phyloP scores from a whole-genome alignment of 108 stramenopile genomes.

The Epithemia pelagica region DNA sequence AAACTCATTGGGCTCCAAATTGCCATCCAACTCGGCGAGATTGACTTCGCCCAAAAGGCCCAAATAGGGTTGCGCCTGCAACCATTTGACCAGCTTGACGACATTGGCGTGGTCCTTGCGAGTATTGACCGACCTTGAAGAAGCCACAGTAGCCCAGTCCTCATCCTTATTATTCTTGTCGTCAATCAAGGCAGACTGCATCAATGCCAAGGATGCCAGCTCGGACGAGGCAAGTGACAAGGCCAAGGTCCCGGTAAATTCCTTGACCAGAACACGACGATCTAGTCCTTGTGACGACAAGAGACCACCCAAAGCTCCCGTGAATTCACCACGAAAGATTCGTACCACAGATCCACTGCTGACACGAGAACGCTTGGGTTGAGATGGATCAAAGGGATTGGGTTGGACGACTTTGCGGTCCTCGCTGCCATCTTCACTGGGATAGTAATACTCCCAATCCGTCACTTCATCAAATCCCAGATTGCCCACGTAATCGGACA shows the following conservation, averaged over 20 bases:
- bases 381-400: conserved; percentile 56
- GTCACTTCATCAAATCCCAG: conserved; percentile 47
- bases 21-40: conserved; percentile 68
- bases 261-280: conserved; percentile 61
- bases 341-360: conserved; percentile 68
- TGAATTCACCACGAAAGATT: conserved; percentile 68
- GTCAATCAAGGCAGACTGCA: conserved; percentile 46
- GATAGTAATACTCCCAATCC: conserved; percentile 53
- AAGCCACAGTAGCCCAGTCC: conserved; percentile 47
- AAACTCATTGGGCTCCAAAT: conserved; percentile 63
- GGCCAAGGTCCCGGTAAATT: conserved; percentile 58
- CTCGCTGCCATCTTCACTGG: conserved; percentile 31
- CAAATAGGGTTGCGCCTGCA: conserved; percentile 34
- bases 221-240: conserved; percentile 44
- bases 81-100: conserved; percentile 22
- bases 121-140: conserved; percentile 32
- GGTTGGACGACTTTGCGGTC: conserved; percentile 46
- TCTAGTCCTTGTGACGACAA: conserved; percentile 59
- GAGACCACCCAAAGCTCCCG: conserved; percentile 36
- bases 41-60: conserved; percentile 70
- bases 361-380: conserved; percentile 56
- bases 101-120: conserved; percentile 59
- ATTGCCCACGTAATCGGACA: conserved; percentile 61
- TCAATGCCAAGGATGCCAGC: conserved; percentile 26
- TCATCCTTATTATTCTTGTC: conserved; percentile 24